Base-by-base conservation (phyloP, 176 grass and related monocot genomes). In the Tillandsia fasciculata region DNA sequence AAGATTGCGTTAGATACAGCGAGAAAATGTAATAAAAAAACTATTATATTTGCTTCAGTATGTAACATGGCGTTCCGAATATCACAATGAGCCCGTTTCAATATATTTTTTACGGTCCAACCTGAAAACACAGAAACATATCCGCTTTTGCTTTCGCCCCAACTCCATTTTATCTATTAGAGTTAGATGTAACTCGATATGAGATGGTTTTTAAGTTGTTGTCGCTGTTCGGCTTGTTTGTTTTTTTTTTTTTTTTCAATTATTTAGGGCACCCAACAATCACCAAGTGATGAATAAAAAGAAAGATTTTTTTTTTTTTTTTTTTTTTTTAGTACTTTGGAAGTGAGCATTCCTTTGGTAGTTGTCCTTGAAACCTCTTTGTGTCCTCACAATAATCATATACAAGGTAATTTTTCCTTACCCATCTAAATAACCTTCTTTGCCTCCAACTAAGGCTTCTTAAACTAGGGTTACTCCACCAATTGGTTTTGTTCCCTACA, bases 351-450 rank as follows among this genome's bases (percentile, higher is more conserved):
- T 80, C 78, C 50, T n/a, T 67, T 29, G 70, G 78, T 10, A 74
- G 52, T 65, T 50, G 53, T 48, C 10, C 53, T 17, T 72, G 53
- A 26, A 72, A 72, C n/a, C 70, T 56, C 14, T 27, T 22, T 14
- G 70, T 9, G 28, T 72, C 70, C 11, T 72, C 52, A 52, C 74
- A 77, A 61, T 70, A 78, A 58, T 84, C 70, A 57, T 79, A 84
- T 26, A 84, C 48, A 65, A 78, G 65, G 26, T 84, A 56, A 12
- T 84, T 79, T 9, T 65, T 79, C 61, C 48, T 74, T 29, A 53
- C 81, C 81, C 75, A 84, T 74, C 65, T 79, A 15, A 83, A 53
- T 66, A 83, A 76, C 64, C 75, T 69, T 77, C 75, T 78, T 42
- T 78, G 80, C 15, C 49, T 42, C 70, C 76, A 70, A 70, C 33